Conservation (phyloP, 169 alveolate genomes). For the Eimeria nieschulzi region DNA sequence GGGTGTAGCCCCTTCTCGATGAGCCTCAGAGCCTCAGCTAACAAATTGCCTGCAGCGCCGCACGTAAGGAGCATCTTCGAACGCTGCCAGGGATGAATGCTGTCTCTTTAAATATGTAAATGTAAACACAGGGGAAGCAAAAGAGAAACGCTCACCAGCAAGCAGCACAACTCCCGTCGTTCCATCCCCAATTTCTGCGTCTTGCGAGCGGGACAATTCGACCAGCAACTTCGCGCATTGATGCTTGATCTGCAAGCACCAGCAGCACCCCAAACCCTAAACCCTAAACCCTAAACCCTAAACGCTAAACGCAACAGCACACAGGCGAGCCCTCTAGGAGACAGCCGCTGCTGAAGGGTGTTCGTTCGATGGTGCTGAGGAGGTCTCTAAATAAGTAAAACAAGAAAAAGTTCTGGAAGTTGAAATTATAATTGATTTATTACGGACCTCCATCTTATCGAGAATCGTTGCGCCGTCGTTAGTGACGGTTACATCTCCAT, state of each 20-base stretch:
- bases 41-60: slow-evolving; percentile 73
- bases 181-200: slow-evolving; percentile 99
- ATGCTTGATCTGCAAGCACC: slow-evolving; percentile 88
- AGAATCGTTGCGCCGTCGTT: slow-evolving; percentile 97
- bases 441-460: slow-evolving; percentile 94
- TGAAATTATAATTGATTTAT: too few species aligned
- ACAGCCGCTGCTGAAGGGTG: neutral
- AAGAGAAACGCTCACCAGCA: slow-evolving; percentile 93
- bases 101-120: too few species aligned
- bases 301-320: neutral
- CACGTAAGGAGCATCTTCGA: neutral
- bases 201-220: slow-evolving; percentile 98
- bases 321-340: neutral
- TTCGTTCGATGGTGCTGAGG: neutral
- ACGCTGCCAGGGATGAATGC: too few species aligned
- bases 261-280: neutral
- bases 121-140: neutral
- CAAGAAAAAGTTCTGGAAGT: too few species aligned
- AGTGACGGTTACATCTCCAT: slow-evolving; percentile 98
- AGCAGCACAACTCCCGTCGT: slow-evolving; percentile 99
- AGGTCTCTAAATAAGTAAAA: too few species aligned
- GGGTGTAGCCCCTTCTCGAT: slow-evolving; percentile 99
- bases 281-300: slow-evolving; percentile 31
- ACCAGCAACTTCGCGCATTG: slow-evolving; percentile 98
- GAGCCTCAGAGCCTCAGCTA: slow-evolving; percentile 94